Evolutionary conservation across 2,329 filamentous ascomycete genomes (phyloP).

Genomic region (Paracamarosporium sp.): DNA sequence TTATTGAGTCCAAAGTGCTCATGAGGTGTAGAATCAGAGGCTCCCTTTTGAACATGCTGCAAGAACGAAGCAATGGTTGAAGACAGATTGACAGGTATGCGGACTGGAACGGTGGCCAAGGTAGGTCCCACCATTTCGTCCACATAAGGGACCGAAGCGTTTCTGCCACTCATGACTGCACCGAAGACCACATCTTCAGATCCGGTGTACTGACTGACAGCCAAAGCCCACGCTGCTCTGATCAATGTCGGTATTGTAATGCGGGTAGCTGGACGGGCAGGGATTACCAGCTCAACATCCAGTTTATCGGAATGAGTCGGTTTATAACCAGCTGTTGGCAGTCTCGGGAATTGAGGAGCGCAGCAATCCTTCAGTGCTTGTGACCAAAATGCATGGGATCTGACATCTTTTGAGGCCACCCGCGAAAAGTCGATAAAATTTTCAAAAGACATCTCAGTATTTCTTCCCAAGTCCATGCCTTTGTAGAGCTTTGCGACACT

Average conservation of each 20-base stretch:
- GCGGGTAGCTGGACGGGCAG: slow-evolving; percentile 8
- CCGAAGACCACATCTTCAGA: slow-evolving; percentile 48
- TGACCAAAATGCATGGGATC: no score
- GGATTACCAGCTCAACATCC: no score
- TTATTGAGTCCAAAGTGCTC: slow-evolving; percentile 43
- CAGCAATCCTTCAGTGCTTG: no score
- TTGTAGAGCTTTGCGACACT: not conserved
- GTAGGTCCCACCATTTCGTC: slow-evolving; percentile 50
- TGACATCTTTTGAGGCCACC: no score
- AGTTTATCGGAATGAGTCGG: slow-evolving; percentile 28
- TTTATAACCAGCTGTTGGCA: no score
- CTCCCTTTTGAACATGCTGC: slow-evolving; percentile 17
- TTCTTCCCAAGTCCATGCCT: no score
- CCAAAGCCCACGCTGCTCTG: slow-evolving; percentile 39
- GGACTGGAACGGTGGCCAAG: slow-evolving; percentile 48
- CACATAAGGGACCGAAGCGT: slow-evolving; percentile 43
- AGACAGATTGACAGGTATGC: slow-evolving; percentile 18
- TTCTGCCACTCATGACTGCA: slow-evolving; percentile 45
- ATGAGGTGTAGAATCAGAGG: slow-evolving; percentile 28
- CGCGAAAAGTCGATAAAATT: no score
- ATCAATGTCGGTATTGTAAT: slow-evolving; percentile 17
- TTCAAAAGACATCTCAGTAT: not conserved
- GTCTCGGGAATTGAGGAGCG: no score
- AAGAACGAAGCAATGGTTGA: slow-evolving; percentile 19
- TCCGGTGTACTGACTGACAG: slow-evolving; percentile 27